Evolutionary conservation across 805 yeast genomes (phyloP).

Genomic region (Kluyveromyces nonfermentans): DNA sequence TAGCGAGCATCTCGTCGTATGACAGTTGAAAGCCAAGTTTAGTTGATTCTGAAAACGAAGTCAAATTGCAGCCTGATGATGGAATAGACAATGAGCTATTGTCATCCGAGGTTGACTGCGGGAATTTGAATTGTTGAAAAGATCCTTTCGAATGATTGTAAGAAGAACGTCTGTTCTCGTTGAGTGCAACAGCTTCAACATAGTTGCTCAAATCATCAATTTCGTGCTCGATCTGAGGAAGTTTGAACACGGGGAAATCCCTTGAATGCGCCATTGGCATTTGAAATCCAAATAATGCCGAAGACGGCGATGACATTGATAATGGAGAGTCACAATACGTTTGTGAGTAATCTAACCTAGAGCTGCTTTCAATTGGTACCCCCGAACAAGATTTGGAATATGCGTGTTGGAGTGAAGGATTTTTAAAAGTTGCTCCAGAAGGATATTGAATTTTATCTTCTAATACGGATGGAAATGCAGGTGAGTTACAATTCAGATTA

Average conservation of each 20-base stretch:
- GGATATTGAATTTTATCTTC: background rate
- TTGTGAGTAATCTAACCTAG: background rate
- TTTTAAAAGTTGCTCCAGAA: background rate
- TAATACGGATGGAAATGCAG: background rate
- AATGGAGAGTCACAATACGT: conserved; percentile 16
- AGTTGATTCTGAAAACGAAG: conserved; percentile 1
- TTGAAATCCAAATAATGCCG: conserved; percentile 25
- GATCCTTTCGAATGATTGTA: background rate
- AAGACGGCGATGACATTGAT: conserved; percentile 26
- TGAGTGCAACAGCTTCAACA: conserved; percentile 24
- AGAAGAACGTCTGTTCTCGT: conserved; percentile 12
- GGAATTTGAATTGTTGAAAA: conserved; percentile 4
- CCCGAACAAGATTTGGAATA: background rate
- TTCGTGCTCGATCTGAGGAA: conserved; percentile 23
- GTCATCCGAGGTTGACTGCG: background rate
- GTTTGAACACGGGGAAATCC: conserved; percentile 17
- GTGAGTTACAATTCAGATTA: background rate
- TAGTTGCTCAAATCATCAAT: conserved; percentile 23
- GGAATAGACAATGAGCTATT: background rate
- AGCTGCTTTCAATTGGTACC: background rate
- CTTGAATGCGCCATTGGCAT: conserved; percentile 16
- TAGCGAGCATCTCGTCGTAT: conserved; percentile 11
- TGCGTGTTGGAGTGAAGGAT: background rate
- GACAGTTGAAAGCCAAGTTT: conserved; percentile 22
- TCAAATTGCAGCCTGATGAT: background rate